Evolutionary conservation across 1,284 basidiomycete species (phyloP), one percentile per base, ranked within the genome.

Genomic region (Pseudozyma sp.): DNA sequence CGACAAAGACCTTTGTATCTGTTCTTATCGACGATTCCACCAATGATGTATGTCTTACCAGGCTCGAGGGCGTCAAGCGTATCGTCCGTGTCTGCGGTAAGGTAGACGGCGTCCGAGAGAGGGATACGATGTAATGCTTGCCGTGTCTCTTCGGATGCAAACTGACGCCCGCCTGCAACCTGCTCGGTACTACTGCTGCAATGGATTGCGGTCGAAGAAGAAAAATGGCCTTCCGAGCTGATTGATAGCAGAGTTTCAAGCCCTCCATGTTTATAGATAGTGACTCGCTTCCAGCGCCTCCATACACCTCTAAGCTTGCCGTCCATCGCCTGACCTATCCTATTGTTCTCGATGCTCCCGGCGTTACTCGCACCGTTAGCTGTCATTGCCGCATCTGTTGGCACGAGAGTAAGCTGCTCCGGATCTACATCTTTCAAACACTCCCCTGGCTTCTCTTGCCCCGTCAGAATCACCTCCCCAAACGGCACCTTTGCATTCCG

Each of bases 1-100:
- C 93, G 88, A 85, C 97, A 99, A 19, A 99, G 61, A 38, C 69
- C 52, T 89, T 97, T 99, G 88, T 97, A 93, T 40, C 96, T 91
- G 86, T 99, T 99, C 79, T 92, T 92, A 85, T 99, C 97, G 68
- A 93, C 93, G 74, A 99, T 92, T 14, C 96, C 97, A 38, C 97
- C 97, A 63, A 99, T 95, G 76, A 99, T 91, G 84, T 99, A 99
- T 3, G 91, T 92, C 84, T 95, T 93, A 59, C 91, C 90, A 71
- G 93, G 90, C 63, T 89, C 91, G 52, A 99, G 89, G 69, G 91
- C 90, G 10, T 88, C 87, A 44, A 99, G 87, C 84, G 96, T 93
- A 59, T 96, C 90, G 51, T 91, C 89, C 6, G 95, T 91, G 86
- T 99, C 97, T 7, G 95, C 96, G 8, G 96, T 97, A 61, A 99